Percentiles rank a stretch among this genome's conserved stretches.
These are phyloP conservation scores for Limnomonas spitsbergensis DNA, from an alignment of 139 green algal genomes.

Conservation along the genomic window DNA sequence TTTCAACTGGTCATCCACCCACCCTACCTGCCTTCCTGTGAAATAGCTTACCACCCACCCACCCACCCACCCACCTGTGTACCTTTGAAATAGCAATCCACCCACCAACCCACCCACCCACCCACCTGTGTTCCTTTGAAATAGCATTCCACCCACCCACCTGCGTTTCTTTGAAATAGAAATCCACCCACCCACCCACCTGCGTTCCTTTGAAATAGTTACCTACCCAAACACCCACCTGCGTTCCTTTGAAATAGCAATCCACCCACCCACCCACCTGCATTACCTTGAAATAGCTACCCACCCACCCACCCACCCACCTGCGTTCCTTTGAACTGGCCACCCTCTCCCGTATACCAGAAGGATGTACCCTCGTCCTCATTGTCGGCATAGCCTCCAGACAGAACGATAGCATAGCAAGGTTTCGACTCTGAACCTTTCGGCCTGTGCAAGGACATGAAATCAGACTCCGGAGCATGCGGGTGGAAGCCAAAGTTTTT, in stretches of 20 bases:
- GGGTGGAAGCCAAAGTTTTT: too few relatives aligned
- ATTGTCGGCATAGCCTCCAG: slow-evolving; percentile 62
- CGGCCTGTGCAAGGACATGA: not conserved
- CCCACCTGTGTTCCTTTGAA: not conserved
- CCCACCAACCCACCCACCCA: not conserved
- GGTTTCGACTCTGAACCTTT: not conserved
- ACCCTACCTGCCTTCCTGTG: too few relatives aligned
- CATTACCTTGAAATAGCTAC: not conserved
- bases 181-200: not conserved
- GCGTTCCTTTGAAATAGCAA: not conserved
- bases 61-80: not conserved
- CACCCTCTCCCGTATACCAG: slow-evolving; percentile 60
- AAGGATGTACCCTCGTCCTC: slow-evolving; percentile 42
- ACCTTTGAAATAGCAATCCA: not conserved
- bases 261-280: not conserved
- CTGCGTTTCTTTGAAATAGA: not conserved
- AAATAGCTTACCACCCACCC: not conserved
- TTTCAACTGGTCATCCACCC: too few relatives aligned
- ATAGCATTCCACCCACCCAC: not conserved
- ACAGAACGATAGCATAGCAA: slow-evolving; percentile 56
- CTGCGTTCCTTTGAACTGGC: slow-evolving; percentile 11
- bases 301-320: not conserved
- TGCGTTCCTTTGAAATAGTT: not conserved
- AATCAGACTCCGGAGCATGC: too few relatives aligned
- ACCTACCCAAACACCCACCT: not conserved